phyloP scores from a whole-genome alignment of 805 yeast genomes.

The Metschnikowia sp. region DNA sequence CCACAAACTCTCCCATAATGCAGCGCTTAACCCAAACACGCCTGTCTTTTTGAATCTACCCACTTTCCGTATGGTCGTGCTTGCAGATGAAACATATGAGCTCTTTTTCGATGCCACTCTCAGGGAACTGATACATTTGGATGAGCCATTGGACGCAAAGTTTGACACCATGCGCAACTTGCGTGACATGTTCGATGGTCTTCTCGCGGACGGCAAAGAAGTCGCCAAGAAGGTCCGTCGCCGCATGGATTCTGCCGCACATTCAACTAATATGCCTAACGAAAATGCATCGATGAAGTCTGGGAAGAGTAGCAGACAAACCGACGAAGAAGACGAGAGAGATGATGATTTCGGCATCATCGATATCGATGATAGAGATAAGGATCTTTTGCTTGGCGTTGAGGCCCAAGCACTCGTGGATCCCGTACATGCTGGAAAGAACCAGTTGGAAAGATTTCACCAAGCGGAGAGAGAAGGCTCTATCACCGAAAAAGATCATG shows the following conservation, averaged over 20 bases:
- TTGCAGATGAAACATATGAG: constrained; percentile 93
- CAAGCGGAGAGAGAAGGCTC: constrained; percentile 17
- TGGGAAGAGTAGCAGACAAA: constrained; percentile 8
- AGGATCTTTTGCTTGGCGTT: constrained; percentile 47
- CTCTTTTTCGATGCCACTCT: constrained; percentile 71
- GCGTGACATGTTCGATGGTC: constrained; percentile 85
- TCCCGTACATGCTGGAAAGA: constrained; percentile 14
- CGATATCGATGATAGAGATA: constrained; percentile 41
- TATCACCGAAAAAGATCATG: constrained; percentile 4
- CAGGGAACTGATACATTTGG: constrained; percentile 63
- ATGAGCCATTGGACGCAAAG: constrained; percentile 47
- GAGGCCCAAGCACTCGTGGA: constrained; percentile 43
- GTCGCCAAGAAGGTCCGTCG: constrained; percentile 88
- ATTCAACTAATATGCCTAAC: constrained; percentile 19
- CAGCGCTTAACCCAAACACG: constrained; percentile 75
- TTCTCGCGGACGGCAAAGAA: constrained; percentile 87
- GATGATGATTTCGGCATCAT: constrained; percentile 43
- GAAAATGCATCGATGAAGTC: constrained; percentile 20
- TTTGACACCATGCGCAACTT: constrained; percentile 55
- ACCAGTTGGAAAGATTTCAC: constrained; percentile 24
- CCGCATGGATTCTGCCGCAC: constrained; percentile 74
- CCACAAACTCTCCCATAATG: constrained; percentile 55
- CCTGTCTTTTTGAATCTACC: constrained; percentile 77
- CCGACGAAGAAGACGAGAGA: constrained; percentile 42
- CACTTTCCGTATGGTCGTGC: constrained; percentile 88